Base-by-base conservation (phyloP, 345 rosid genomes). In the Murraya paniculata region DNA sequence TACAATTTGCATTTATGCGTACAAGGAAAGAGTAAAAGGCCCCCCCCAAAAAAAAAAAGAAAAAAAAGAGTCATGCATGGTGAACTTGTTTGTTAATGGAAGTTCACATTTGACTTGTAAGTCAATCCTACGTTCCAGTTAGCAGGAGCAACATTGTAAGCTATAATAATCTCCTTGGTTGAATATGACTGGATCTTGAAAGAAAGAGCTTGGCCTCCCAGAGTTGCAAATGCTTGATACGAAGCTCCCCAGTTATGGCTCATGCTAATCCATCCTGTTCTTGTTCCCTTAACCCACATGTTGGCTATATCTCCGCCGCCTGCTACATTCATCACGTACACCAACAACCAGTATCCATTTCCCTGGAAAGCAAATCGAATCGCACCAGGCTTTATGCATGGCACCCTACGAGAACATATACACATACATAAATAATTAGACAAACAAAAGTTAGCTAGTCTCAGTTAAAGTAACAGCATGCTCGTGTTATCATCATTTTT, bases 241-340 rank as follows among this genome's bases (percentile, higher is more conserved):
- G 98, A 89, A 72, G 98, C 98, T 58, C 98, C 97, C 97, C 98
- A 93, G 53, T 95, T 93, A 73, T 95, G 98, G 88, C 92, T 90
- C 98, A 93, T 94, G 77, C 82, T 64, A 4, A 94, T 90, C 98
- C 98, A 94, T 14, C 83, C 83, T 0, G 98, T 90, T 45, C 50
- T 84, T 85, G 88, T 91, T 31, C 98, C 98, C 77, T 87, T 91
- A 4, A 93, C 92, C 82, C 89, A 87, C 85, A 94, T 82, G 68
- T 22, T 14, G 11, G 75, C 77, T 4, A 91, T 72, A 70, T 90
- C 94, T 2, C 96, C 94, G 0, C 91, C 84, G 27, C 97, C 97
- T 27, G 91, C 93, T 0, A 92, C 97, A 75, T 94, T 92, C 87
- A 87, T 88, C 80, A 89, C 91, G 64, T 89, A 84, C 30, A 91